Evolutionary conservation across 441 rosid species (phyloP), one percentile per base, ranked within the genome.

Genomic region (Euphorbia corollata): DNA sequence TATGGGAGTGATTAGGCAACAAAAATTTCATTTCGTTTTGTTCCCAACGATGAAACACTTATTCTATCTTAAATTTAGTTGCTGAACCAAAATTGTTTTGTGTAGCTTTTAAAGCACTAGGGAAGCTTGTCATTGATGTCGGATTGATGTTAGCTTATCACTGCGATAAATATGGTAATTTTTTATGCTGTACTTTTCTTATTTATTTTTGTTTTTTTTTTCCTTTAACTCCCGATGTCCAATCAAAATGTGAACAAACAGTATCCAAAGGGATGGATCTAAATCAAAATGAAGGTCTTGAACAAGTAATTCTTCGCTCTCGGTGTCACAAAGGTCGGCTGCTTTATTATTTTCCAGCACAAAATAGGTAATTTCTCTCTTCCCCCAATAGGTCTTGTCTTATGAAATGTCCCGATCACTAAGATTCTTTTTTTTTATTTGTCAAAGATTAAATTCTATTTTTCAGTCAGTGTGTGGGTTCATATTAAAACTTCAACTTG

Each of bases 261-360:
- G 96, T 85, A 57, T 82, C 87, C 61, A 89, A 80, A 72, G 89
- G 79, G 62, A 74, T 78, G 69, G 74, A 79, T 60, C 70, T 72
- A 74, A 66, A 69, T 45, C 80, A 79, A 71, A 71, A 71, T 68
- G 86, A 83, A 73, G 83, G 86, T 74, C 91, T 91, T 61, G 85
- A 90, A 77, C 86, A 85, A 71, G 80, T 81, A 78, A 82, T 91
- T 74, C 72, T 75, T 72, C 86, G 64, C 56, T 93, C 96, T 70
- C 84, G 96, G 50, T 90, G 95, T 77, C 93, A 87, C 64, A 93
- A 93, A 78, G 99, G 97, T 58, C 91, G 99, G 41, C 75, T 93
- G 71, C 97, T 93, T 64, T 89, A 91, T 64, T 93, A 91, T 77
- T 93, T 89, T 79, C 96, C 99, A 56, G 74, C 86, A 68, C 79